Evolutionary conservation across 495 filamentous ascomycete genomes (phyloP).

Genomic region (Cenococcum geophilum): DNA sequence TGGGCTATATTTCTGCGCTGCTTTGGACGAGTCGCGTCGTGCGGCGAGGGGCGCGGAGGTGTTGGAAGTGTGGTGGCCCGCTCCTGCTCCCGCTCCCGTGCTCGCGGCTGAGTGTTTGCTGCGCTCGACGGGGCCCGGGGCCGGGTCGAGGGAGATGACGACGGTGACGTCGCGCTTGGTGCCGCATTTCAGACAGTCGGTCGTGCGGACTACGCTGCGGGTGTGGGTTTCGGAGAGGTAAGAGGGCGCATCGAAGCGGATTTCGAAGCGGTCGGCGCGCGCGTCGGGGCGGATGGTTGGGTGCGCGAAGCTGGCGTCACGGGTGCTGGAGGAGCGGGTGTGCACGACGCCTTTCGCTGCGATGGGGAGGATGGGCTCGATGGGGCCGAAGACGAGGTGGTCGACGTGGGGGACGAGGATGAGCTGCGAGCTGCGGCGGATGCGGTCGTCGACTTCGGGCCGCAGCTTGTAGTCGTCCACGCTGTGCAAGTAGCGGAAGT

Average conservation of each 20-base stretch:
- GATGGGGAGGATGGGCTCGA: conserved; percentile 27
- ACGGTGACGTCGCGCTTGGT: conserved; percentile 26
- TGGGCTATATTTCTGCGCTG: conserved; percentile 22
- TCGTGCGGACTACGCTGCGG: conserved; percentile 16
- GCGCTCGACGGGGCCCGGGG: conserved; percentile 8
- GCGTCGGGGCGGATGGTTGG: background rate
- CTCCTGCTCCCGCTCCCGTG: no score
- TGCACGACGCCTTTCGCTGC: conserved; percentile 14
- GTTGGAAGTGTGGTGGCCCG: no score
- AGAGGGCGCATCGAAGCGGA: conserved; percentile 24
- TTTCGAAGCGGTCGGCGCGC: conserved; percentile 19
- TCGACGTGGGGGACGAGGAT: conserved; percentile 26
- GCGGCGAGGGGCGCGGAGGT: no score
- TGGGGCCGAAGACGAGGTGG: conserved; percentile 22
- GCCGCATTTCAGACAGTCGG: conserved; percentile 28
- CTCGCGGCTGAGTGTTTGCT: no score
- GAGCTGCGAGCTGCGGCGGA: conserved; percentile 20
- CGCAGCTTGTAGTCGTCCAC: conserved; percentile 21
- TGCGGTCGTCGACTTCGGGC: conserved; percentile 22
- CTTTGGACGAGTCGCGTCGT: conserved; percentile 10
- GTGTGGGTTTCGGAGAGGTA: conserved; percentile 21
- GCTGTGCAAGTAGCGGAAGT: conserved; percentile 23
- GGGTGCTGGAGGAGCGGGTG: background rate
- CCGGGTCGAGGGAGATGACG: conserved; percentile 24
- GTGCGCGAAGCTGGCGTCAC: background rate